A percentile compares a stretch with the other conserved stretches of the same genome.
phyloP scores from a whole-genome alignment of 805 yeast genomes.

The Spathaspora hagerdaliae region DNA sequence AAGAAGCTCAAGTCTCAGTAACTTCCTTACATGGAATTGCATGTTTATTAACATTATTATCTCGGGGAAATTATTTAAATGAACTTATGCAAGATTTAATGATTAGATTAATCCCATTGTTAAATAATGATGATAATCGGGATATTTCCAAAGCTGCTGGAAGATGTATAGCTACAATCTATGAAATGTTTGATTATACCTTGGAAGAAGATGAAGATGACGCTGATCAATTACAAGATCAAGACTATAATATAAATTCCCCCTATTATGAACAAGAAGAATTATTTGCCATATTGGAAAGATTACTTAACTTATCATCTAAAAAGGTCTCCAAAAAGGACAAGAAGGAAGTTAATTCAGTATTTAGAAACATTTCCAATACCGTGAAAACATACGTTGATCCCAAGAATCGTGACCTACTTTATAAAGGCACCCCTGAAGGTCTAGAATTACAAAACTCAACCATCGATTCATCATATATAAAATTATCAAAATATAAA shows the following conservation, averaged over 20 bases:
- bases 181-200: slow-evolving; percentile 48
- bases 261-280: slow-evolving; percentile 56
- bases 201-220: slow-evolving; percentile 26
- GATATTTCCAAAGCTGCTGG: slow-evolving; percentile 55
- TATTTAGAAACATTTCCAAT: slow-evolving; percentile 53
- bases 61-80: slow-evolving; percentile 40
- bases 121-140: slow-evolving; percentile 37
- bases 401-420: slow-evolving; percentile 29
- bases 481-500: slow-evolving; percentile 43
- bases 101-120: slow-evolving; percentile 34
- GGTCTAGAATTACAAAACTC: slow-evolving; percentile 30
- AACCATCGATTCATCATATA: slow-evolving; percentile 31
- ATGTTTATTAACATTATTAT: slow-evolving; percentile 40
- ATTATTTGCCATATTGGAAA: slow-evolving; percentile 34
- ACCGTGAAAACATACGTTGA: slow-evolving; percentile 43
- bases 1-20: slow-evolving; percentile 35
- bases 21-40: slow-evolving; percentile 47
- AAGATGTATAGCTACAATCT: slow-evolving; percentile 51
- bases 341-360: slow-evolving; percentile 54
- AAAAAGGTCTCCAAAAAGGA: slow-evolving; percentile 61
- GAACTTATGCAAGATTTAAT: slow-evolving; percentile 35
- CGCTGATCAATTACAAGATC: slow-evolving; percentile 22
- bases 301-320: slow-evolving; percentile 48
- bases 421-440: slow-evolving; percentile 29
- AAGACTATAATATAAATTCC: slow-evolving; percentile 40